Evolutionary conservation across 768 basidiomycete genomes (phyloP).

Genomic region (Phaeotremella skinneri): DNA sequence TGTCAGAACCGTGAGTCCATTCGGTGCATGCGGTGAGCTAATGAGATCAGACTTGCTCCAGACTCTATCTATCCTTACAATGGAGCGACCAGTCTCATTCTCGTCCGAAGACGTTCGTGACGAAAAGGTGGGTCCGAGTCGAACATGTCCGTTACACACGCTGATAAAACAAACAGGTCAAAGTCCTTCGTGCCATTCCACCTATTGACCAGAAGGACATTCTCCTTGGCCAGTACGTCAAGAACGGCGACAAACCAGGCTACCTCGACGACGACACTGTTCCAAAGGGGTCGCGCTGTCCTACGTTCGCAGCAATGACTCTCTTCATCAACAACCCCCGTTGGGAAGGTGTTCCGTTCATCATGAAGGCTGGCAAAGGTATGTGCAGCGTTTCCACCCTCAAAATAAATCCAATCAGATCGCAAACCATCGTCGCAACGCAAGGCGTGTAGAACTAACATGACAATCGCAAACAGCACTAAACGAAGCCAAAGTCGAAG

Average conservation of each 20-base stretch:
- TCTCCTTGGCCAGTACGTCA: constrained; percentile 90
- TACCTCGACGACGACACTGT: constrained; percentile 97
- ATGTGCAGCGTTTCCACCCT: constrained; percentile 33
- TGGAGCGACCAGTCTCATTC: constrained; percentile 98
- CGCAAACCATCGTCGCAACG: too few relatives aligned
- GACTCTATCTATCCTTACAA: constrained; percentile 88
- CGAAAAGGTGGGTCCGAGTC: constrained; percentile 70
- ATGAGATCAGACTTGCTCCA: constrained; percentile 75
- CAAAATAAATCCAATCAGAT: constrained; percentile 1
- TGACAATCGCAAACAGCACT: too few relatives aligned
- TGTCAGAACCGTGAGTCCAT: constrained; percentile 87
- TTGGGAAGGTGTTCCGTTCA: constrained; percentile 99
- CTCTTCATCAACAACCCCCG: constrained; percentile 91
- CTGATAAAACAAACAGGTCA: constrained; percentile 64
- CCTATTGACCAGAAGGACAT: constrained; percentile 73
- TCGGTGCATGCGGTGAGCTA: constrained; percentile 2
- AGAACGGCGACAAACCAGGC: constrained; percentile 78
- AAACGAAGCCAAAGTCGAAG: constrained; percentile 98
- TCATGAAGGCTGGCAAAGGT: constrained; percentile 98
- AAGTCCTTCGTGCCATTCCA: constrained; percentile 87
- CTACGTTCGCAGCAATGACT: constrained; percentile 87
- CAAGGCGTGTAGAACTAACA: too few relatives aligned
- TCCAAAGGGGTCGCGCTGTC: constrained; percentile 84
- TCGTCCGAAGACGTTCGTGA: constrained; percentile 95
- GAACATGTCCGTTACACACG: background rate